Base-by-base conservation (phyloP, 2,329 filamentous ascomycete species). In the Neofusicoccum ribis region DNA sequence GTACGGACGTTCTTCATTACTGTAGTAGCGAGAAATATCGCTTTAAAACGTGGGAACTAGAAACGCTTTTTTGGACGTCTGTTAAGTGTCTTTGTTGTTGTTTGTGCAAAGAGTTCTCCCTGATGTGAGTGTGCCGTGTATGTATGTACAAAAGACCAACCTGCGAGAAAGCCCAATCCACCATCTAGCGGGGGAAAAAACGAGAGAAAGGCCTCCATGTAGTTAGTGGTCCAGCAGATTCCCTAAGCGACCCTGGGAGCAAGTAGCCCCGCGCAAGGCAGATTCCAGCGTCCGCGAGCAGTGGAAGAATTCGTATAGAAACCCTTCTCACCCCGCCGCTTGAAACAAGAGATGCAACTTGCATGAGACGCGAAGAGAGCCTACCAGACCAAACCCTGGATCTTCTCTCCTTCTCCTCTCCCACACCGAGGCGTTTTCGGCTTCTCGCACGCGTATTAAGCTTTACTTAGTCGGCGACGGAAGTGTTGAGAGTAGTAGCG, bases 371-470 rank as follows among this genome's bases (percentile, higher is more conserved):
- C 39, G n/a, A 43, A 43, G 36, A 15, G 20, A 15, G n/a, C 23
- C 17, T 17, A 31, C 37, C 15, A 12, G 17, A n/a, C 36, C 52
- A n/a, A 20, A 44, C 3, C 23, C 43, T 37, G 14, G 52, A 31
- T 20, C 31, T 23, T 34, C 27, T 34, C 47, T 23, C 23, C 12
- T 23, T 23, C 20, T 20, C 37, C 37, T 43, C 14, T 27, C 17
- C 36, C 52, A 11, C 37, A 17, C 7, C 52, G 44, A 27, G 23
- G 17, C 20, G 23, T n/a, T 9, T 36, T 7, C 27, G 12, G 6
- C 37, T 17, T 43, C 47, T 7, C 43, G 56, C 41, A 46, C n/a
- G 56, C 56, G 56, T 60, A 47, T 60, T 60, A 60, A 37, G 43
- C 56, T 60, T 60, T 60, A 60, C n/a, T 46, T 47, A 39, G 37